phyloP scores from a whole-genome alignment of 306 rosid genomes.

The Prunus padus region DNA sequence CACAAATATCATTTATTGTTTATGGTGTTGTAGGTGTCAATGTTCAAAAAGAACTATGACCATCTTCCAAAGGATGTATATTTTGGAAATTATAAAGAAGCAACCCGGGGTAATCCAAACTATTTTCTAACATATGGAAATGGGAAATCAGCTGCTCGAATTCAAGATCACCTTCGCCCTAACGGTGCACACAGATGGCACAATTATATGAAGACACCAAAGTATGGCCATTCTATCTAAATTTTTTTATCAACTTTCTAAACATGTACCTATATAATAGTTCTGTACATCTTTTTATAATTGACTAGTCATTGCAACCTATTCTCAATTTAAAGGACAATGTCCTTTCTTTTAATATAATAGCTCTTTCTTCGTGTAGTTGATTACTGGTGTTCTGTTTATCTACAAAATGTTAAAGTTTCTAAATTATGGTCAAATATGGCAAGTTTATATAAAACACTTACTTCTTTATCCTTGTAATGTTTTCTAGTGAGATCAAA shows the following conservation, averaged over 20 bases:
- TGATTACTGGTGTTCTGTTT: background rate
- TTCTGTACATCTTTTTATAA: background rate
- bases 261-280: background rate
- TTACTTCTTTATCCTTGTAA: background rate
- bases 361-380: background rate
- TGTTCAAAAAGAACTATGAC: slow-evolving; percentile 96
- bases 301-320: too few species aligned
- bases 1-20: slow-evolving; percentile 13
- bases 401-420: background rate
- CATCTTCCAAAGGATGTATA: slow-evolving; percentile 94
- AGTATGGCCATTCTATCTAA: slow-evolving; percentile 47
- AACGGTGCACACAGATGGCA: slow-evolving; percentile 99
- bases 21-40: slow-evolving; percentile 65
- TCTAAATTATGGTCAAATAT: background rate
- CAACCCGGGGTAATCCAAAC: slow-evolving; percentile 96
- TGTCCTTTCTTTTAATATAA: background rate
- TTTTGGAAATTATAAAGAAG: slow-evolving; percentile 84
- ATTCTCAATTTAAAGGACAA: background rate
- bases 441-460: background rate
- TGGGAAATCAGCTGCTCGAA: slow-evolving; percentile 96
- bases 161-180: slow-evolving; percentile 96
- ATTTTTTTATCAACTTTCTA: background rate
- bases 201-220: slow-evolving; percentile 90
- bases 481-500: slow-evolving; percentile 68
- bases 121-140: slow-evolving; percentile 94